phyloP scores from a whole-genome alignment of 192 early-diverging fungal species.

The Entomortierella parvispora region DNA sequence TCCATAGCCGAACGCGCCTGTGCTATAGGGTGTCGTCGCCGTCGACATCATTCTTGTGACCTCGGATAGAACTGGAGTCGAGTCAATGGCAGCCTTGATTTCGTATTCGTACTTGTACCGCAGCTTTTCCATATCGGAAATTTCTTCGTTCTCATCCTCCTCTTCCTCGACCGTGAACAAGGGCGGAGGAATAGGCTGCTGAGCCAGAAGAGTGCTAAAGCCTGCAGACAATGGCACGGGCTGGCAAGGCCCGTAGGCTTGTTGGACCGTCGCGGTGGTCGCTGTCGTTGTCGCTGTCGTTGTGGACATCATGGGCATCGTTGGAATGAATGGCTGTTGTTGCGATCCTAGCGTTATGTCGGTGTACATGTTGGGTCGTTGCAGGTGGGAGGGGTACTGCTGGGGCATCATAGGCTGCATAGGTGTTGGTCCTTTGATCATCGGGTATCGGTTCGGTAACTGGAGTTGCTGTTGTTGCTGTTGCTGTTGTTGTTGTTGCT shows the following conservation, averaged over 20 bases:
- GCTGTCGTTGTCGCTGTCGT: constrained; percentile 14
- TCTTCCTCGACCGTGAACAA: constrained; percentile 48
- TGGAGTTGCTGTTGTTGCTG: constrained; percentile 17
- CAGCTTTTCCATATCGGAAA: constrained; percentile 47
- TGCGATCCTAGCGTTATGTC: constrained; percentile 14
- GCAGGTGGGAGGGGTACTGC: constrained; percentile 12
- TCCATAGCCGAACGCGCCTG: constrained; percentile 30
- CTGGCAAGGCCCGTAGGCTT: constrained; percentile 8
- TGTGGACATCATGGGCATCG: constrained; percentile 13
- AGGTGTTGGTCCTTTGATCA: not conserved
- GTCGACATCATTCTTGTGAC: constrained; percentile 42
- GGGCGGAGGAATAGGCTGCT: constrained; percentile 28
- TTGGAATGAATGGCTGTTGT: constrained; percentile 29
- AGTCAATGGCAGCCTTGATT: constrained; percentile 51
- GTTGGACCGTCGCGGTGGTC: not conserved
- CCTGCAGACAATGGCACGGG: constrained; percentile 33
- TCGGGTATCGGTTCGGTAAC: not conserved
- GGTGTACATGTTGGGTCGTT: constrained; percentile 15
- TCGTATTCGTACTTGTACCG: constrained; percentile 51
- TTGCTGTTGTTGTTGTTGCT: constrained; percentile 16
- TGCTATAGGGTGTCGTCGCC: constrained; percentile 20
- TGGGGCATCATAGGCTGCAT: not conserved
- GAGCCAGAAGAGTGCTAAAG: constrained; percentile 33
- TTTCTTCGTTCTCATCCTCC: constrained; percentile 44
- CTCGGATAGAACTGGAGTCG: constrained; percentile 38